These are phyloP conservation scores for Myxozyma udenii DNA, from an alignment of 805 yeast species.

Conservation along the genomic window DNA sequence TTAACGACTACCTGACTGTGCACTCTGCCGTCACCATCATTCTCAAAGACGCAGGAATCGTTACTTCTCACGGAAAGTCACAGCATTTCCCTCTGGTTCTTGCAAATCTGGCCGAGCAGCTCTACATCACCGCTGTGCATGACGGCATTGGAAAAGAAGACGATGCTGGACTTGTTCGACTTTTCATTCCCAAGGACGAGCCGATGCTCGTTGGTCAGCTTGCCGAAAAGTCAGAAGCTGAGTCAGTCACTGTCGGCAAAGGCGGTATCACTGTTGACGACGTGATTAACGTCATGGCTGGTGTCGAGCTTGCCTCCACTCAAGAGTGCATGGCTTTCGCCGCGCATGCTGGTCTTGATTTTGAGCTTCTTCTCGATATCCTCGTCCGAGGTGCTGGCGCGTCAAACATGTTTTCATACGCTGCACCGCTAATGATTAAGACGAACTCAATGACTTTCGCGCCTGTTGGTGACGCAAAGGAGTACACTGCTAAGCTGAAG, in stretches of 20 bases:
- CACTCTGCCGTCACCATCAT: conserved; percentile 25
- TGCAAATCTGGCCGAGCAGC: conserved; percentile 20
- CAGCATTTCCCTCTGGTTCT: conserved; percentile 16
- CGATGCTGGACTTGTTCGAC: conserved; percentile 24
- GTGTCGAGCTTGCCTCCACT: conserved; percentile 22
- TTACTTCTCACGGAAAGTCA: conserved; percentile 18
- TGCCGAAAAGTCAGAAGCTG: not conserved
- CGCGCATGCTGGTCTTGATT: conserved; percentile 20
- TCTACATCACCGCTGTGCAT: conserved; percentile 12
- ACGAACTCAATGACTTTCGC: conserved; percentile 5
- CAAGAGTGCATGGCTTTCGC: conserved; percentile 25
- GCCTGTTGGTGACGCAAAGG: conserved; percentile 6
- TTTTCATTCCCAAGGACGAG: conserved; percentile 14
- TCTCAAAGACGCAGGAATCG: conserved; percentile 18
- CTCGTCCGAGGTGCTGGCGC: conserved; percentile 23
- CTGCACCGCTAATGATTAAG: conserved; percentile 12
- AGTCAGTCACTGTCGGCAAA: conserved; percentile 9
- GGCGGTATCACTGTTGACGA: conserved; percentile 20
- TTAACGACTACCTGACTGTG: conserved; percentile 21
- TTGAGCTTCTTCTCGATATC: conserved; percentile 15
- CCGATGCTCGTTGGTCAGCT: conserved; percentile 16
- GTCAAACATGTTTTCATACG: conserved; percentile 8
- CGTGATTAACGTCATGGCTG: conserved; percentile 19
- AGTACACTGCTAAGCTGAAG: conserved; percentile 4
- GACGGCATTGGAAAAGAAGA: conserved; percentile 16